Evolutionary conservation across 306 rosid genomes (phyloP).

Genomic region (Spatholobus suberectus): DNA sequence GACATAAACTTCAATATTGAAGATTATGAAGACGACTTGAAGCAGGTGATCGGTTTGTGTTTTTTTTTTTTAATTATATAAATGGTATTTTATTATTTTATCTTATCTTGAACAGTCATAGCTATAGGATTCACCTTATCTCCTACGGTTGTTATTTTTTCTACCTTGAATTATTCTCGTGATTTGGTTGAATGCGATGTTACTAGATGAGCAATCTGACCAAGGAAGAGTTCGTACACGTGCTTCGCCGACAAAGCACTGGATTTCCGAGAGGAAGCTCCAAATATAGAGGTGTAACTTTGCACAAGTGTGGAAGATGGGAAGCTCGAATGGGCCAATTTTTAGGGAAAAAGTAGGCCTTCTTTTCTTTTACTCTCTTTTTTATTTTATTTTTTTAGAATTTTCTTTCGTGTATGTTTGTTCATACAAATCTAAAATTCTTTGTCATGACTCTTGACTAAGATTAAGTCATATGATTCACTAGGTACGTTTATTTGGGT

Average conservation of each 20-base stretch:
- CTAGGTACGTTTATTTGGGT: conserved; percentile 95
- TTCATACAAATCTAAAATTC: neutral
- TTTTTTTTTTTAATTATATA: neutral
- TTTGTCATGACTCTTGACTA: neutral
- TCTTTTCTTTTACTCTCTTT: neutral
- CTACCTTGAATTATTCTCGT: neutral
- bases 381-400: neutral
- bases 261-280: conserved; percentile 99
- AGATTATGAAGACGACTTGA: conserved; percentile 94
- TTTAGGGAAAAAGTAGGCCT: conserved; percentile 86
- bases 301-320: conserved; percentile 99
- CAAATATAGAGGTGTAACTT: conserved; percentile 96
- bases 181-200: conserved; percentile 4
- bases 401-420: neutral
- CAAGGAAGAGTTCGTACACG: conserved; percentile 98
- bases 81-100: neutral
- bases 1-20: conserved; percentile 93
- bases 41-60: conserved; percentile 61
- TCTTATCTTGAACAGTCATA: conserved; percentile 44
- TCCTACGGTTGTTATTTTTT: neutral
- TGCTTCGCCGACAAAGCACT: conserved; percentile 99
- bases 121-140: conserved; percentile 32
- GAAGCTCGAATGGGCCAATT: conserved; percentile 99
- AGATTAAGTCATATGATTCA: conserved; percentile 28
- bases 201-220: conserved; percentile 92